Base-by-base conservation (phyloP, 345 rosid species). In the Isatis tinctoria region DNA sequence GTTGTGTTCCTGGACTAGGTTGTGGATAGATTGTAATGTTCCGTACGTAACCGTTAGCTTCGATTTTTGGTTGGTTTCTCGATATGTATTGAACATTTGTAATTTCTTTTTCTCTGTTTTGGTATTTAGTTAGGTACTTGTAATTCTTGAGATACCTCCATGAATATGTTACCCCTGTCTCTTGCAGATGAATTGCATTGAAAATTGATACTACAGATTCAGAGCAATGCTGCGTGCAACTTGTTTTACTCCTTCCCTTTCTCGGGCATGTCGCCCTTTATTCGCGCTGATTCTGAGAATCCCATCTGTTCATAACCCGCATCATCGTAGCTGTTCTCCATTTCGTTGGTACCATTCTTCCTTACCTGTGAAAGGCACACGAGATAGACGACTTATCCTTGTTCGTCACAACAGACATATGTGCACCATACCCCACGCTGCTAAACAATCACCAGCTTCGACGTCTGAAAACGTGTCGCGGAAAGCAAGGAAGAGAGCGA, bases 401-500 rank as follows among this genome's bases (percentile, higher is more conserved):
- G 24, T 72, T 56, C 74, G 76, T 17, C 77, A 76, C 75, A 77
- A 71, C 47, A 79, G 79, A 49, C 51, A 74, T 67, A 44, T 88
- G 24, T 79, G 87, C 77, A 78, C 81, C 60, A 36, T 43, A 14
- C 77, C 90, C 7, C 27, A 68, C 11, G 61, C 83, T 56, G 87
- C 84, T 12, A 79, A 72, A 65, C 79, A 85, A 8, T 64, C 85
- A n/a, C 60, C 77, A 28, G 33, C 65, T 54, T 65, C 72, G 0
- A 22, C 77, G 41, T 48, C 70, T 8, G 52, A 39, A 44, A 65
- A 63, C 30, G 10, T 84, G 33, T 85, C 92, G 37, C 77, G 44
- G 27, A 91, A 82, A 71, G 61, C 70, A 4, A 85, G 27, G 79
- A 91, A 74, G 83, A 87, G 84, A 82, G 86, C 82, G 24, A 75